A percentile compares a stretch with the other conserved stretches of the same genome.
Evolutionary conservation across 1,284 basidiomycete genomes (phyloP).

Genomic region (Moniliella sp.): DNA sequence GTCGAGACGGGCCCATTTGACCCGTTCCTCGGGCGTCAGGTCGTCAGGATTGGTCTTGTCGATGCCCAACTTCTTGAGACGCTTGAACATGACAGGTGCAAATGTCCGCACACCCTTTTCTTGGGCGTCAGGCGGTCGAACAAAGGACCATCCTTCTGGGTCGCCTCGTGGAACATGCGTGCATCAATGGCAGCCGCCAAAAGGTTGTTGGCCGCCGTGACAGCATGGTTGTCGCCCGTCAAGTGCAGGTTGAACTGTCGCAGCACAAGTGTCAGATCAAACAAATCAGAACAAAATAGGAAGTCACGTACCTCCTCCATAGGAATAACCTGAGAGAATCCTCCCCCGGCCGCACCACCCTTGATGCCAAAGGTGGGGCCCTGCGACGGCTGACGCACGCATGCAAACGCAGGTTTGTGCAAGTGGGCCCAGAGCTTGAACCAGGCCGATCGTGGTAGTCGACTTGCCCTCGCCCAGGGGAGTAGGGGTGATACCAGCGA

Average conservation of each 20-base stretch:
- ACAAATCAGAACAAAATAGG: neutral
- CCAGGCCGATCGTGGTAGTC: constrained; percentile 89
- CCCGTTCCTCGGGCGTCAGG: constrained; percentile 72
- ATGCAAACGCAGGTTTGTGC: constrained; percentile 76
- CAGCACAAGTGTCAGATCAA: neutral
- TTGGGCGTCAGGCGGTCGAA: constrained; percentile 71
- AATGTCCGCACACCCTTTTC: constrained; percentile 88
- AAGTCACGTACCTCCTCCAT: constrained; percentile 61
- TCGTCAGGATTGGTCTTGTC: constrained; percentile 79
- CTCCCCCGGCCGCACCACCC: constrained; percentile 90
- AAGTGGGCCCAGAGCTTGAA: constrained; percentile 76
- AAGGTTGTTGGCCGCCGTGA: constrained; percentile 89
- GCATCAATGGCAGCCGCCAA: constrained; percentile 88
- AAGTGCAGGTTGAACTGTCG: constrained; percentile 69
- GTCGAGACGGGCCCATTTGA: constrained; percentile 70
- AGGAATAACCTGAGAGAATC: constrained; percentile 94
- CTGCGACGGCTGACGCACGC: constrained; percentile 97
- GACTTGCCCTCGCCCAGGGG: constrained; percentile 96
- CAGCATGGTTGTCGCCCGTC: constrained; percentile 93
- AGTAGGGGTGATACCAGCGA: constrained; percentile 91
- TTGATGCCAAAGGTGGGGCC: constrained; percentile 99
- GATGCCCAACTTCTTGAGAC: constrained; percentile 82
- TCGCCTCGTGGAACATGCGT: constrained; percentile 91
- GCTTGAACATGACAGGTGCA: constrained; percentile 83
- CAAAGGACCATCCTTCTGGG: constrained; percentile 78